Evolutionary conservation across 108 stramenopile species (phyloP).

Genomic region (Cyclotella sp.): DNA sequence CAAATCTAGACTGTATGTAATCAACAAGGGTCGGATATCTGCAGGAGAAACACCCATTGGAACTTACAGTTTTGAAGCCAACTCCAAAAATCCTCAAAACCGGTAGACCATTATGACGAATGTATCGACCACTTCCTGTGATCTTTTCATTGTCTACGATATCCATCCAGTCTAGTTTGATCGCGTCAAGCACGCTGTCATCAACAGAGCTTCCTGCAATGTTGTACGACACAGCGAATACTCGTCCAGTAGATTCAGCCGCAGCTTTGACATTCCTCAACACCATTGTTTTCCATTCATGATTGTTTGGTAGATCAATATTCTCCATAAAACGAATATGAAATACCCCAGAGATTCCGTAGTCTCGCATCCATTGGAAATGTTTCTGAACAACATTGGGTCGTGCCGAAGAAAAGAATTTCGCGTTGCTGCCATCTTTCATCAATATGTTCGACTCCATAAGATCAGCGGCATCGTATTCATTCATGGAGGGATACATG

Average conservation of each 20-base stretch:
- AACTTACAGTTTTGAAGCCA: constrained; percentile 29
- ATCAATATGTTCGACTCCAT: constrained; percentile 28
- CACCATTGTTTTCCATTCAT: constrained; percentile 36
- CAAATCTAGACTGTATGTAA: not conserved
- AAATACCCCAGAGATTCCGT: constrained; percentile 50
- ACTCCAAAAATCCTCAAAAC: constrained; percentile 39
- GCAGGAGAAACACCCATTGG: not conserved
- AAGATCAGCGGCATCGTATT: constrained; percentile 52
- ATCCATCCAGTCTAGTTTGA: constrained; percentile 52
- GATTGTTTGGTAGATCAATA: not conserved
- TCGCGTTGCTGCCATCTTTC: constrained; percentile 35
- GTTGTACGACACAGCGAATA: constrained; percentile 57
- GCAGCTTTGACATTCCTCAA: constrained; percentile 46
- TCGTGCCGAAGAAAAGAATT: constrained; percentile 31
- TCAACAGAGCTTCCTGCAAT: constrained; percentile 17
- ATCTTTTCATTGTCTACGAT: constrained; percentile 51
- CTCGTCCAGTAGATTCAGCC: constrained; percentile 45
- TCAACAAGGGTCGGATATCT: not conserved
- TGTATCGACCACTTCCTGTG: constrained; percentile 36
- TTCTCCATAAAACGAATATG: constrained; percentile 38
- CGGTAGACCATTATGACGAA: constrained; percentile 47
- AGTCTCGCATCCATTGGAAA: constrained; percentile 53
- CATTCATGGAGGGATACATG: constrained; percentile 41
- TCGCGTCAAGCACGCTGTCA: constrained; percentile 28
- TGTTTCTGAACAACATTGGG: constrained; percentile 49